Percentiles rank a stretch among this genome's conserved stretches.
phyloP scores from a whole-genome alignment of 2,329 filamentous ascomycete genomes.

The Fusarium denticulatum region DNA sequence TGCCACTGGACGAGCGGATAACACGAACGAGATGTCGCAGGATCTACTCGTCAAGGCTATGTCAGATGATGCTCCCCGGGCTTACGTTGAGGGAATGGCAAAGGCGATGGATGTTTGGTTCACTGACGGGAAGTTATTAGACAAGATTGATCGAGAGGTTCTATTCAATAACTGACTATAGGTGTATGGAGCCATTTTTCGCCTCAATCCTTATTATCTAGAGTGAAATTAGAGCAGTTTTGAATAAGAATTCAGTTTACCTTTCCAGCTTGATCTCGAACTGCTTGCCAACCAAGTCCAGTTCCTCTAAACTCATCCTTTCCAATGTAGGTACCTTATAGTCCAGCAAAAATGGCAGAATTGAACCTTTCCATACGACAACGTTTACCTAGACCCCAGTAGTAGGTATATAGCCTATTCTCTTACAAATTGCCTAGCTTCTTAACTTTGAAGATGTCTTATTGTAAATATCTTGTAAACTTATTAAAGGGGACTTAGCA shows the following conservation, averaged over 20 bases:
- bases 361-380: not conserved
- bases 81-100: not conserved
- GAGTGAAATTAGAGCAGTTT: accelerated
- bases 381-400: not conserved
- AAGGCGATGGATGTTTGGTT: not conserved
- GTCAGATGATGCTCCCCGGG: not conserved
- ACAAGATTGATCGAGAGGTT: not conserved
- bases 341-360: not conserved
- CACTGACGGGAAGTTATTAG: not conserved
- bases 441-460: no score
- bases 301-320: not conserved
- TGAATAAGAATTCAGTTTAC: not conserved
- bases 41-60: not conserved
- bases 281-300: not conserved
- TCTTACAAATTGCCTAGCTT: not conserved
- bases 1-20: not conserved
- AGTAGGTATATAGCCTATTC: not conserved
- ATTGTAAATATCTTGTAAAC: no score
- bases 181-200: accelerated
- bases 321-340: not conserved
- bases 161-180: not conserved
- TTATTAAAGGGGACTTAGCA: no score
- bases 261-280: not conserved
- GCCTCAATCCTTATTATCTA: accelerated
- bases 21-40: not conserved